These are phyloP conservation scores for Hypoxylon sp. DNA, from an alignment of 2,329 filamentous ascomycete genomes.

Conservation along the genomic window DNA sequence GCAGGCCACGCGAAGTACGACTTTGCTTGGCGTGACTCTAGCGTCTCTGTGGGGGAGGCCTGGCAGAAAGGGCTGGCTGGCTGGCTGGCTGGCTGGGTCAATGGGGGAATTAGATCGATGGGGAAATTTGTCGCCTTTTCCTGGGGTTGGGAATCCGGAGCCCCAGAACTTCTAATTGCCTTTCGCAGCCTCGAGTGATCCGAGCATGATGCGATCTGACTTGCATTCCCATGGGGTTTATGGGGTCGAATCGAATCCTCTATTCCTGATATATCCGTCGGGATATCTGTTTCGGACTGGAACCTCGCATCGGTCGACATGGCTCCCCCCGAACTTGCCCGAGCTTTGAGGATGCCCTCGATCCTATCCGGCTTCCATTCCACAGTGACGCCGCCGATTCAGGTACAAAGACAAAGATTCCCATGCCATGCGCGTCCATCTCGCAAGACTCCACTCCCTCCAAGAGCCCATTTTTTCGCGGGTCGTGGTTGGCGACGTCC, in stretches of 20 bases:
- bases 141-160: neutral
- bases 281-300: conserved; percentile 4
- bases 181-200: conserved; percentile 15
- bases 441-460: conserved; percentile 8
- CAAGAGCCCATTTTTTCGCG: conserved; percentile 14
- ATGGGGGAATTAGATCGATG: no score
- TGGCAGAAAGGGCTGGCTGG: no score
- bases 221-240: conserved; percentile 7
- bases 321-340: neutral
- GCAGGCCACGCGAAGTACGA: conserved; percentile 9
- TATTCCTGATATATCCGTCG: conserved; percentile 5
- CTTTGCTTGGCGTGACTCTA: neutral
- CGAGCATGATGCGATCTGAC: conserved; percentile 30
- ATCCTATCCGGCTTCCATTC: conserved; percentile 19
- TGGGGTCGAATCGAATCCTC: conserved; percentile 11
- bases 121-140: neutral
- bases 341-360: conserved; percentile 4
- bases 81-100: no score
- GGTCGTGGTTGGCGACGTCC: conserved; percentile 14
- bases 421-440: conserved; percentile 27
- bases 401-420: conserved; percentile 17
- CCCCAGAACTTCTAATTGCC: neutral
- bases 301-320: neutral
- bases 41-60: conserved; percentile 12
- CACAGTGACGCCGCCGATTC: conserved; percentile 11